These are phyloP conservation scores for Salvia sclarea DNA, from an alignment of 305 asterid species.

Conservation along the genomic window DNA sequence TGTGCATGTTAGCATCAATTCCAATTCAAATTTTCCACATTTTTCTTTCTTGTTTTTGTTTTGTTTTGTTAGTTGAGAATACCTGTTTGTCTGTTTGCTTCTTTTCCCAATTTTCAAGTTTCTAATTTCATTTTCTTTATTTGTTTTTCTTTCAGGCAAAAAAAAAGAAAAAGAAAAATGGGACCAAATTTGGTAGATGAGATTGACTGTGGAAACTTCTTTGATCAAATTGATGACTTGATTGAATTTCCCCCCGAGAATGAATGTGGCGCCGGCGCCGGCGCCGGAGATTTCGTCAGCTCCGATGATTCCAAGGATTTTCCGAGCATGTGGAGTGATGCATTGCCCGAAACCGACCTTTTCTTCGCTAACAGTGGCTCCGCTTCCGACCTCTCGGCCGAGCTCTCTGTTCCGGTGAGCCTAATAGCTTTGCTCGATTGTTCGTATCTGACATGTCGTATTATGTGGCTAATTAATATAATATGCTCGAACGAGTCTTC, in stretches of 20 bases:
- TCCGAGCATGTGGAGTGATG: constrained; percentile 68
- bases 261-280: constrained; percentile 38
- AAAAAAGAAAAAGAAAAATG: constrained; percentile 41
- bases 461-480: too few relatives aligned
- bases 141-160: constrained; percentile 18
- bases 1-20: constrained; percentile 36
- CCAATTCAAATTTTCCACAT: constrained; percentile 20
- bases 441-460: too few relatives aligned
- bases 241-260: constrained; percentile 76
- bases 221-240: constrained; percentile 85
- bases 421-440: not conserved
- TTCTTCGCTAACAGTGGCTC: constrained; percentile 45
- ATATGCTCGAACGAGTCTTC: too few relatives aligned
- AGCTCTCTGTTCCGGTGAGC: constrained; percentile 86
- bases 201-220: constrained; percentile 71
- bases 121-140: not conserved
- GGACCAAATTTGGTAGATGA: constrained; percentile 63
- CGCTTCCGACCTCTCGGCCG: constrained; percentile 61
- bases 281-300: constrained; percentile 32
- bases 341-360: constrained; percentile 53
- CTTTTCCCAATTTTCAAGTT: not conserved
- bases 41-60: constrained; percentile 7
- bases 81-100: not conserved
- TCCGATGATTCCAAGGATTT: constrained; percentile 52
- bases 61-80: not conserved